phyloP scores from a whole-genome alignment of 495 filamentous ascomycete genomes.

The Viridothelium virens region DNA sequence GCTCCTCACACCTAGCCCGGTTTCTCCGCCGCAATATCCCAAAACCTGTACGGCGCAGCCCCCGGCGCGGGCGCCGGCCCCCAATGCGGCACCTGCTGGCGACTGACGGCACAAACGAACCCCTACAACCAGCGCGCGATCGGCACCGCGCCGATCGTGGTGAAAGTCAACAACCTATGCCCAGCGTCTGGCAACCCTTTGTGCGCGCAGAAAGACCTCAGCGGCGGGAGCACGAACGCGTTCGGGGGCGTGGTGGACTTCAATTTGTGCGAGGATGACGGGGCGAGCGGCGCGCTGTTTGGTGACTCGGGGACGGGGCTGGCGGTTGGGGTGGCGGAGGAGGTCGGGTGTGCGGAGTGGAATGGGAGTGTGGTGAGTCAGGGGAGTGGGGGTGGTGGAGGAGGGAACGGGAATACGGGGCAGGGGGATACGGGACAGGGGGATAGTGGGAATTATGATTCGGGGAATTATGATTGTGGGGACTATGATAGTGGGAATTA shows the following conservation, averaged over 20 bases:
- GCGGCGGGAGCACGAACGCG: constrained; percentile 24
- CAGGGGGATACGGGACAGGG: constrained; percentile 8
- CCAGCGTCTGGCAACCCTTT: constrained; percentile 34
- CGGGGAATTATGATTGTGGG: constrained; percentile 4
- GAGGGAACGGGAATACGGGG: constrained; percentile 2
- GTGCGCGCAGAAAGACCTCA: constrained; percentile 28
- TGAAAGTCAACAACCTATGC: constrained; percentile 36
- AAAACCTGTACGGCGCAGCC: constrained; percentile 34
- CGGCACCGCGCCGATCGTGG: constrained; percentile 27
- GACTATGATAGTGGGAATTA: constrained; percentile 10
- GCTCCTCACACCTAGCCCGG: constrained; percentile 12
- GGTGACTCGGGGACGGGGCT: constrained; percentile 27
- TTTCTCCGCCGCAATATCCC: constrained; percentile 33
- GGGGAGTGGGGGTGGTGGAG: background rate
- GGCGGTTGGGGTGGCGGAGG: constrained; percentile 27
- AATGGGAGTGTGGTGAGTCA: constrained; percentile 15
- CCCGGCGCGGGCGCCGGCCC: constrained; percentile 32
- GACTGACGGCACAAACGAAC: constrained; percentile 27
- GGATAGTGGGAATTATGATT: constrained; percentile 12
- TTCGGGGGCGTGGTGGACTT: constrained; percentile 37
- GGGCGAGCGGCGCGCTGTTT: constrained; percentile 33
- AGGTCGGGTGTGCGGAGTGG: constrained; percentile 27
- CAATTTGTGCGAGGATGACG: constrained; percentile 35
- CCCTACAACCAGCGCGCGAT: constrained; percentile 22
- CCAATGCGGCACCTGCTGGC: constrained; percentile 35